Conservation (phyloP, 2,329 filamentous ascomycete species). For the Phialocephala sp. region DNA sequence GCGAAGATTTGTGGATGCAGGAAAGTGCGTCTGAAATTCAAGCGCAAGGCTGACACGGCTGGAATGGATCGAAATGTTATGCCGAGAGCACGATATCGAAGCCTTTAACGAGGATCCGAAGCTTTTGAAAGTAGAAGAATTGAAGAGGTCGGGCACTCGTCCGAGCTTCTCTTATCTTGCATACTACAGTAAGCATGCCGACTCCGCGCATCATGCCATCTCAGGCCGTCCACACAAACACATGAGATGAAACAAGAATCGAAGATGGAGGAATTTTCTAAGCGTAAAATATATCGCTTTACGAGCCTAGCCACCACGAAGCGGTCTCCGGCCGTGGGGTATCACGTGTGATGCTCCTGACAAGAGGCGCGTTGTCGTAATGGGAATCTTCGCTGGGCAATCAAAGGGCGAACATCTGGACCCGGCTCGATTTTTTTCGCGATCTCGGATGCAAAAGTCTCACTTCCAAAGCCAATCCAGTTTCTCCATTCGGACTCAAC, state of each 20-base stretch:
- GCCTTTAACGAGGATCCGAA: background rate
- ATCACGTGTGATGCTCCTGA: background rate
- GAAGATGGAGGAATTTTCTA: background rate
- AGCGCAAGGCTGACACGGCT: slow-evolving; percentile 2
- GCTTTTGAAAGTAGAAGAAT: background rate
- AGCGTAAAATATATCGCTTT: background rate
- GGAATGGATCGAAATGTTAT: background rate
- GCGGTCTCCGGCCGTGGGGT: background rate
- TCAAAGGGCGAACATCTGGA: background rate
- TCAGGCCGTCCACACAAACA: background rate
- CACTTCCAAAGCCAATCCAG: too few relatives aligned
- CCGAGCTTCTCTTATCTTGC: background rate
- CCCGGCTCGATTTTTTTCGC: background rate
- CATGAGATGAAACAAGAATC: background rate
- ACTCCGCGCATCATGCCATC: background rate
- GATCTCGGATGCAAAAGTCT: background rate
- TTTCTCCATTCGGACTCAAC: too few relatives aligned
- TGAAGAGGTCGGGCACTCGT: background rate
- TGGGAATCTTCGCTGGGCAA: background rate
- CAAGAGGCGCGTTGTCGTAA: background rate
- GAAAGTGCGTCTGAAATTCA: background rate
- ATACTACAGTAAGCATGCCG: background rate
- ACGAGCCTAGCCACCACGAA: background rate
- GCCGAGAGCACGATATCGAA: background rate
- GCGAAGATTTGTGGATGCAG: background rate